phyloP scores from a whole-genome alignment of 2,329 filamentous ascomycete species.

The Xylariomycetidae sp. region DNA sequence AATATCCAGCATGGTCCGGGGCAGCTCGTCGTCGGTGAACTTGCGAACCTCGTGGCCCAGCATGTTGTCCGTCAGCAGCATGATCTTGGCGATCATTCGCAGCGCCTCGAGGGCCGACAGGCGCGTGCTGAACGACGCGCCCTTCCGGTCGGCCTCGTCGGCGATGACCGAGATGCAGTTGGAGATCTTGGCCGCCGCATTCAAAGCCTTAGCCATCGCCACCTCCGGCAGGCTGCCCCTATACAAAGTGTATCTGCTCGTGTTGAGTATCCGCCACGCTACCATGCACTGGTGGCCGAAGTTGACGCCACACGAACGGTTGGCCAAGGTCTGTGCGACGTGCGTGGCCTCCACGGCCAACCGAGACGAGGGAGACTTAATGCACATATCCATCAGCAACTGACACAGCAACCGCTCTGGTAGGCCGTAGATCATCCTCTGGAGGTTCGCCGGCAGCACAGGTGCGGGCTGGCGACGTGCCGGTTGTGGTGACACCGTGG shows the following conservation, averaged over 20 bases:
- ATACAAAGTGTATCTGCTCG: conserved; percentile 1
- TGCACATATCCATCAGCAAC: too few relatives aligned
- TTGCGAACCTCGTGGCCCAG: conserved; percentile 3
- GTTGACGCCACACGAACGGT: too few relatives aligned
- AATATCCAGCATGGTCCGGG: conserved; percentile 1
- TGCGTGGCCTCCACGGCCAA: too few relatives aligned
- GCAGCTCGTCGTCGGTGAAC: neutral
- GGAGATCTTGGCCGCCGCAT: neutral
- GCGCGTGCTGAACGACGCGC: conserved; percentile 5
- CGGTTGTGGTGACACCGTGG: neutral
- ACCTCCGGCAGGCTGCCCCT: conserved; percentile 1
- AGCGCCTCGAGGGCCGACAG: conserved; percentile 3
- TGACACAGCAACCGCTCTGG: too few relatives aligned
- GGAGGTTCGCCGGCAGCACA: too few relatives aligned
- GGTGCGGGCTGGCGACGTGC: too few relatives aligned
- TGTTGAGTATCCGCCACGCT: conserved; percentile 6
- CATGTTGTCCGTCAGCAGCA: conserved; percentile 2
- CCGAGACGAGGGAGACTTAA: too few relatives aligned
- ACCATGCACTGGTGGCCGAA: conserved; percentile 1
- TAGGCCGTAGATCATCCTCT: too few relatives aligned
- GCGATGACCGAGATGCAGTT: conserved; percentile 2
- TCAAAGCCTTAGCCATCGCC: neutral
- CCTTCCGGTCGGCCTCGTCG: neutral
- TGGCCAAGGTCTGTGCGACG: too few relatives aligned
- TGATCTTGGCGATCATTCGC: conserved; percentile 4